Base-by-base conservation (phyloP, 2,329 filamentous ascomycete genomes). In the Talaromyces atroroseus region DNA sequence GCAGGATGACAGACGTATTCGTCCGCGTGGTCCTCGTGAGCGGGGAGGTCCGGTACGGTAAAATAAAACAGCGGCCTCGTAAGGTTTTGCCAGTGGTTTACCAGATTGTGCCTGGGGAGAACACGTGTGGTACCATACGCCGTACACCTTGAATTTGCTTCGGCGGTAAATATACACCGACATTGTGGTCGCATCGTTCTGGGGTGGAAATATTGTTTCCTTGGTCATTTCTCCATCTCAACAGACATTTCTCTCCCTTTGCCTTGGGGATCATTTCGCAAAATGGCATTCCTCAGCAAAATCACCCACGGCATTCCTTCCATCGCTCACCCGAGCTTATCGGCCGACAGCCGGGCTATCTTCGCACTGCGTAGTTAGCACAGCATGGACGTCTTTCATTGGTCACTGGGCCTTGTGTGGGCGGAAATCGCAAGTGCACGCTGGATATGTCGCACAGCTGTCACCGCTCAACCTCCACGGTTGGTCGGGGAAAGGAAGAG, bases 341-440 rank as follows among this genome's bases (percentile, higher is more conserved):
- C 51, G 26, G 51, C 42, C 51, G 50, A 52, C 23, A 44, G 18
- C 6, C 29, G 34, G 20, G 18, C 36, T 16, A 26, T 20, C 26
- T 45, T 52, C 36, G 50, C 50, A 45, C 50, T 52, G 50, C 6
- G 18, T 16, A 52, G 26, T 23, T 16, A 52, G 40, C 49, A 46
- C 50, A 52, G 7, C 50, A 26, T 53, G 14, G 42, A 5, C 29
- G 11, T 21, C 20, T 53, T 20, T 53, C 16, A 53, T 53, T 53
- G 51, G 51, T 38, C 42, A 47, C 26, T 18, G n/a, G 11, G 18
- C 51, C 5, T 8, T 5, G 50, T 18, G 21, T 8, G 16, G 29
- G 36, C 40, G 18, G 40, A 20, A 23, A 18, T 44, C 18, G 16
- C 16, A n/a, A 40, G 5, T n/a, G 36, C 36, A 18, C 20, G 11